Conservation (phyloP, 2,329 filamentous ascomycete species). For the Ophiostoma ips region DNA sequence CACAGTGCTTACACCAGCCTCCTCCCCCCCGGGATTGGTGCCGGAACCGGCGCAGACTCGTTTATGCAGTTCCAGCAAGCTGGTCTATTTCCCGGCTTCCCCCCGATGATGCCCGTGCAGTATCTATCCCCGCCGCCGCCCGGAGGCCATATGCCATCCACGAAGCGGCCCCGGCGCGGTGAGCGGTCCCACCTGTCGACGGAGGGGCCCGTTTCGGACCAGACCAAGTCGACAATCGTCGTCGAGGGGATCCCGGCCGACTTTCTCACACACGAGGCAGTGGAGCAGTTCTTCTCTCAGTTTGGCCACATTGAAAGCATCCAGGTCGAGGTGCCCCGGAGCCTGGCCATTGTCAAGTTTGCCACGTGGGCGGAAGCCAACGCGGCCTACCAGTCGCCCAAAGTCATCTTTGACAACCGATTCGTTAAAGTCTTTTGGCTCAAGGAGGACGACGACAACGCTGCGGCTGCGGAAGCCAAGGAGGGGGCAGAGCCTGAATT, state of each 20-base stretch:
- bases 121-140: too few species aligned
- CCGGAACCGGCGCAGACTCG: not conserved
- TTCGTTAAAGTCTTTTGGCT: conserved; percentile 77
- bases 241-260: conserved; percentile 67
- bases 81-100: not conserved
- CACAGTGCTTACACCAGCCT: conserved; percentile 28
- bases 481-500: conserved; percentile 44
- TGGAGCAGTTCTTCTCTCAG: conserved; percentile 55
- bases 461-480: conserved; percentile 22
- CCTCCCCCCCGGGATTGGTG: too few species aligned
- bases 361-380: conserved; percentile 51
- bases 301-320: conserved; percentile 55
- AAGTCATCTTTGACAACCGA: conserved; percentile 70
- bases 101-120: not conserved
- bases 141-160: too few species aligned
- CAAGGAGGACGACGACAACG: conserved; percentile 27
- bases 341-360: conserved; percentile 56
- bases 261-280: conserved; percentile 47
- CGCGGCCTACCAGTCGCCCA: conserved; percentile 60
- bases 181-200: conserved; percentile 39
- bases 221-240: conserved; percentile 52
- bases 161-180: not conserved
- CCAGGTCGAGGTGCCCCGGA: conserved; percentile 50
- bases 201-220: conserved; percentile 48
- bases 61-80: not conserved